phyloP scores from a whole-genome alignment of 2,329 filamentous ascomycete species.

The Pezicula radicicola region DNA sequence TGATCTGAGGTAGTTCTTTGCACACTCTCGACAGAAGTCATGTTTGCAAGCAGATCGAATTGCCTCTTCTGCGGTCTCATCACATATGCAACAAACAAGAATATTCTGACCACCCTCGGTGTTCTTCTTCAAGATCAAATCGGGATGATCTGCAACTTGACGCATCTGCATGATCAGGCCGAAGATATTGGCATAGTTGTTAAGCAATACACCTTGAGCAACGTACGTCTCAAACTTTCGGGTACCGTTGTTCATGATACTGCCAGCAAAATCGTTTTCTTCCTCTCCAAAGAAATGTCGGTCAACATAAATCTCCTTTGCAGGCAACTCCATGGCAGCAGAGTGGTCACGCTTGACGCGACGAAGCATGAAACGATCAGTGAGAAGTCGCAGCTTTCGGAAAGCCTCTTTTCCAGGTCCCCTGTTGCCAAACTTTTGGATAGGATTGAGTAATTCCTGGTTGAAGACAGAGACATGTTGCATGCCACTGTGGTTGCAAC shows the following conservation, averaged over 20 bases:
- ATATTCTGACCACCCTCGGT: constrained; percentile 84
- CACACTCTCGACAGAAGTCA: constrained; percentile 83
- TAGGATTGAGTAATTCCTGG: constrained; percentile 89
- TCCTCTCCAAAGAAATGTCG: constrained; percentile 96
- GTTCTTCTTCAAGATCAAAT: constrained; percentile 88
- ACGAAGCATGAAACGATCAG: constrained; percentile 91
- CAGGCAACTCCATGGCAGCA: constrained; percentile 91
- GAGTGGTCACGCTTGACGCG: constrained; percentile 93
- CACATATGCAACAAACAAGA: constrained; percentile 89
- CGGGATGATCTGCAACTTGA: constrained; percentile 94
- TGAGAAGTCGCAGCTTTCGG: constrained; percentile 80
- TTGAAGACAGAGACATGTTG: constrained; percentile 79
- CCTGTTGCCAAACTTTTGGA: constrained; percentile 57
- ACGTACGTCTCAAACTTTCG: constrained; percentile 96
- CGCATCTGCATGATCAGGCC: constrained; percentile 99
- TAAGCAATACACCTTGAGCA: constrained; percentile 85
- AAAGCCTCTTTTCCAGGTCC: constrained; percentile 69
- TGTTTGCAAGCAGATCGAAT: constrained; percentile 91
- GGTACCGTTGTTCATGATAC: constrained; percentile 89
- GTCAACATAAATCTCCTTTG: constrained; percentile 89
- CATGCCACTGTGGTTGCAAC: constrained; percentile 59
- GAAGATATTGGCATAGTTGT: constrained; percentile 99
- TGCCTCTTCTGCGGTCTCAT: constrained; percentile 92
- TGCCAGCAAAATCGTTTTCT: constrained; percentile 91
- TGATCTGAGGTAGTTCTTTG: constrained; percentile 75